Percentiles rank a stretch among this genome's conserved stretches.
Evolutionary conservation across 768 basidiomycete species (phyloP).

Genomic region (Pholiota microspora): DNA sequence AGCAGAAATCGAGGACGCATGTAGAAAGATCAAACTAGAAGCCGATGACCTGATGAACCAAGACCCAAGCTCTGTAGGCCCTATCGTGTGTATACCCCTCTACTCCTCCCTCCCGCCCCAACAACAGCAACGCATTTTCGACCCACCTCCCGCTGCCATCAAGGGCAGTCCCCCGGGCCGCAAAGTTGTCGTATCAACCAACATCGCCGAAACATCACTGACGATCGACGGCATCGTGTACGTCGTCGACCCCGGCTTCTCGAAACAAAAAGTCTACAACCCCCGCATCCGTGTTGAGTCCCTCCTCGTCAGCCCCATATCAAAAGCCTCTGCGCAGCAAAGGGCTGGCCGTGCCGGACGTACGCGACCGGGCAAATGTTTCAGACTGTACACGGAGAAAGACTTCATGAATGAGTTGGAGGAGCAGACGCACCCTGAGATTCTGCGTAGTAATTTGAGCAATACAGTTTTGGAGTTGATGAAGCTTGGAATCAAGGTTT

Average conservation of each 20-base stretch:
- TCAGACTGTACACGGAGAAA: constrained; percentile 94
- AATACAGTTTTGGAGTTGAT: constrained; percentile 92
- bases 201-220: constrained; percentile 95
- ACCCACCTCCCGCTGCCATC: constrained; percentile 65
- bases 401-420: constrained; percentile 96
- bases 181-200: constrained; percentile 94
- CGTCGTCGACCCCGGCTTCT: constrained; percentile 96
- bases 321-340: constrained; percentile 95
- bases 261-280: constrained; percentile 98
- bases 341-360: constrained; percentile 95
- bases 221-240: constrained; percentile 99
- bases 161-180: constrained; percentile 79
- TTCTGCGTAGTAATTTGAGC: constrained; percentile 88
- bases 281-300: constrained; percentile 96
- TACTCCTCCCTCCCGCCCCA: constrained; percentile 94
- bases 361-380: constrained; percentile 96
- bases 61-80: constrained; percentile 76
- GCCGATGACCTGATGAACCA: constrained; percentile 79
- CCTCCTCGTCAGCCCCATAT: constrained; percentile 90
- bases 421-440: constrained; percentile 97
- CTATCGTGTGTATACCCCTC: constrained; percentile 85
- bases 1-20: constrained; percentile 97
- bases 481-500: constrained; percentile 87
- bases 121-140: constrained; percentile 97
- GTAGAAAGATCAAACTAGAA: constrained; percentile 88